A percentile compares a stretch with the other conserved stretches of the same genome.
Conservation (phyloP, 139 green algal genomes). For the Chlorella sp. region DNA sequence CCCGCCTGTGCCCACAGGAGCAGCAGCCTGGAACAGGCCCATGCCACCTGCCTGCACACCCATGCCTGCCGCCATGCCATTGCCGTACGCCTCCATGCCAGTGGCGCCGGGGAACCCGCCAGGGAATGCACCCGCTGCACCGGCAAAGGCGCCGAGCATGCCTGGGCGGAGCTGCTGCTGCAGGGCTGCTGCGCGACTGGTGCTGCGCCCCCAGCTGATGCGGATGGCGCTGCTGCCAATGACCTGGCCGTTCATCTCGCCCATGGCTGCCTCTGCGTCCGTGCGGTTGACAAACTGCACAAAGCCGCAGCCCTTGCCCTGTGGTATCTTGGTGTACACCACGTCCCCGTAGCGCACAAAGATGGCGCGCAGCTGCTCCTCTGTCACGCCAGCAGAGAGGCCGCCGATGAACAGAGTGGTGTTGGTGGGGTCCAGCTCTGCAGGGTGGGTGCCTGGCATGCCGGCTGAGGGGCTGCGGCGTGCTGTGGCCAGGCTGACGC, state of each 20-base stretch:
- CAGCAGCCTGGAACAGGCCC: too few relatives aligned
- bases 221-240: not conserved
- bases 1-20: too few relatives aligned
- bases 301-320: conserved; percentile 93
- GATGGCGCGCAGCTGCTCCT: conserved; percentile 25
- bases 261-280: not conserved
- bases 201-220: not conserved
- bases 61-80: too few relatives aligned
- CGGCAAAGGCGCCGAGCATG: too few relatives aligned
- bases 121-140: too few relatives aligned
- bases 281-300: not conserved
- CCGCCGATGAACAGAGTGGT: conserved; percentile 86
- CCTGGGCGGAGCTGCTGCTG: too few relatives aligned
- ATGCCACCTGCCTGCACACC: too few relatives aligned
- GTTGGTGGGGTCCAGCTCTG: conserved; percentile 42
- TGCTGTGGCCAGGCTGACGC: not conserved
- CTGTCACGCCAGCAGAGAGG: conserved; percentile 43
- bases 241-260: not conserved
- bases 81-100: too few relatives aligned
- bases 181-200: too few relatives aligned
- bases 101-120: too few relatives aligned
- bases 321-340: conserved; percentile 87
- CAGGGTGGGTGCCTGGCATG: not conserved
- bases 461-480: not conserved
- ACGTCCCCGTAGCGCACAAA: conserved; percentile 70